A percentile compares a stretch with the other conserved stretches of the same genome.
Evolutionary conservation across 306 rosid species (phyloP).

Genomic region (Abrus precatorius): DNA sequence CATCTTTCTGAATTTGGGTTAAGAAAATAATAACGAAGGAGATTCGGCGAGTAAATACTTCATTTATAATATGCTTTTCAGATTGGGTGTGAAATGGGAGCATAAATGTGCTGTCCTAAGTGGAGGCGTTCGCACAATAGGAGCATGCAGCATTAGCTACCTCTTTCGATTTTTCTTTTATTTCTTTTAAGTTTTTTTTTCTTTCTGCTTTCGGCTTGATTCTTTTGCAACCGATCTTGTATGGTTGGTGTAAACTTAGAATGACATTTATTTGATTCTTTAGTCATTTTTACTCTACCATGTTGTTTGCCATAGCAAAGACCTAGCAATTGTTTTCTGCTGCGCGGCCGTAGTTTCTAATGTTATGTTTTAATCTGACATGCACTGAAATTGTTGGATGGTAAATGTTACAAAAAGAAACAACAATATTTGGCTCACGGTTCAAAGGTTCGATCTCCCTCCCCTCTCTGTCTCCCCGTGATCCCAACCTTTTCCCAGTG

Average conservation of each 20-base stretch:
- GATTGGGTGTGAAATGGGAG: slow-evolving; percentile 47
- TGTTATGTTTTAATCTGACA: not conserved
- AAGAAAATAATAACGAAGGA: slow-evolving; percentile 49
- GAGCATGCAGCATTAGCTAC: slow-evolving; percentile 48
- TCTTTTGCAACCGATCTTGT: slow-evolving; percentile 44
- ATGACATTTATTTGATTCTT: slow-evolving; percentile 39
- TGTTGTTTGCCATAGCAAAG: slow-evolving; percentile 9
- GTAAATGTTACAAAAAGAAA: not conserved
- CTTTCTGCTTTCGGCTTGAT: slow-evolving; percentile 17
- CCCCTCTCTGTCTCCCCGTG: too few species aligned
- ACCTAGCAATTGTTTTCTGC: not conserved
- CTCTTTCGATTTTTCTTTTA: slow-evolving; percentile 27
- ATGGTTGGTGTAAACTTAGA: slow-evolving; percentile 45
- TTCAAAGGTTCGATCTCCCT: too few species aligned
- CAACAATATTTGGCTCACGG: not conserved
- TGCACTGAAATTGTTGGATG: not conserved
- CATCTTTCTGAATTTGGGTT: slow-evolving; percentile 44
- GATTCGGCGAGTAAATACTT: slow-evolving; percentile 52
- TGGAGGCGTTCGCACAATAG: slow-evolving; percentile 49
- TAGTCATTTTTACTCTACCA: slow-evolving; percentile 20
- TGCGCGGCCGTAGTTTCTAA: not conserved
- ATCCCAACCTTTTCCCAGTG: too few species aligned
- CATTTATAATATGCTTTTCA: slow-evolving; percentile 33
- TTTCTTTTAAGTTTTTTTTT: slow-evolving; percentile 19
- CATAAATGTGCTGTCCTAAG: slow-evolving; percentile 49